phyloP scores from a whole-genome alignment of 345 rosid species.

The Eucalyptus melliodora region DNA sequence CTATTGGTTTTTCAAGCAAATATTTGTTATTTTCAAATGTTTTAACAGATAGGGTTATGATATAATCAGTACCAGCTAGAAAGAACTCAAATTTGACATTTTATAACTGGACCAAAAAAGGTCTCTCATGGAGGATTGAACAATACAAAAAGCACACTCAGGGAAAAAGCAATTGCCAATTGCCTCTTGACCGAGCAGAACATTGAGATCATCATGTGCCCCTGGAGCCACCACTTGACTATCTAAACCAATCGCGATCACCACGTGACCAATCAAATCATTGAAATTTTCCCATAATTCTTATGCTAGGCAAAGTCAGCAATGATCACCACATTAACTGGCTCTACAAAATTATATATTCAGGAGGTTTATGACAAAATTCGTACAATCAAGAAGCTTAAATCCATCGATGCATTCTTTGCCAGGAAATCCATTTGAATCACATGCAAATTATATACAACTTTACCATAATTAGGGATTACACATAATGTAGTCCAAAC shows the following conservation, averaged over 20 bases:
- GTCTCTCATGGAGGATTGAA: neutral
- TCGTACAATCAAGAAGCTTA: neutral
- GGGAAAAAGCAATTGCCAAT: neutral
- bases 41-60: too few relatives aligned
- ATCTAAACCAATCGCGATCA: too few relatives aligned
- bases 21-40: neutral
- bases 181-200: neutral
- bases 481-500: neutral
- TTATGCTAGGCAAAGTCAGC: neutral
- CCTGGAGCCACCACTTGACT: neutral
- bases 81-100: neutral
- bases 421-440: neutral
- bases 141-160: neutral
- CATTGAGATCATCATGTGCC: neutral
- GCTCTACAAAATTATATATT: neutral
- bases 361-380: too few relatives aligned
- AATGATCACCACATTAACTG: rapidly evolving
- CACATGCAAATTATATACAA: too few relatives aligned
- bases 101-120: neutral
- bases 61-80: too few relatives aligned
- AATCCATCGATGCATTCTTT: neutral
- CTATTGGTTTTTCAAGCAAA: neutral
- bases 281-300: too few relatives aligned
- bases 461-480: neutral
- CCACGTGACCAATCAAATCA: neutral